Conservation (phyloP, 2,329 filamentous ascomycete species). For the Didymella pinodella region DNA sequence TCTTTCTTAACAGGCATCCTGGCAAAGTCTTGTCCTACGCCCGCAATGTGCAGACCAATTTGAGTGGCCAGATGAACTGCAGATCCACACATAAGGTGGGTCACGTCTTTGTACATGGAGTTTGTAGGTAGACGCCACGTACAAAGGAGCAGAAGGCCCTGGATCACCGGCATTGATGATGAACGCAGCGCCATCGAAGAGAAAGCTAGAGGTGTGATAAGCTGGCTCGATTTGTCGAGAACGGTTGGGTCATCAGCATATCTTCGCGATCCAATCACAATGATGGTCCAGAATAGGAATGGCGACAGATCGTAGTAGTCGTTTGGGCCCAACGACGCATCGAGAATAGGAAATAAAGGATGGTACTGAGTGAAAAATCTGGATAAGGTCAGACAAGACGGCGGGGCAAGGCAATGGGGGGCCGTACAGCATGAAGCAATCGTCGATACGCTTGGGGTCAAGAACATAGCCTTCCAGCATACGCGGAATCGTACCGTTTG, state of each 20-base stretch:
- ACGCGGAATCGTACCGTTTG: conserved; percentile 34
- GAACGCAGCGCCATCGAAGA: conserved; percentile 49
- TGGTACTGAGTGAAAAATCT: conserved; percentile 50
- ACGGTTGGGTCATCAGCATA: conserved; percentile 50
- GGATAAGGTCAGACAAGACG: conserved; percentile 23
- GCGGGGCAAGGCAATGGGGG: not conserved
- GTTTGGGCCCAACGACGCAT: conserved; percentile 40
- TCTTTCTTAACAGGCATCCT: conserved; percentile 49
- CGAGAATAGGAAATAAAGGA: conserved; percentile 46
- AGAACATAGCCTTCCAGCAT: conserved; percentile 44
- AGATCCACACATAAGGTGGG: conserved; percentile 52
- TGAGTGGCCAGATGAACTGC: conserved; percentile 53
- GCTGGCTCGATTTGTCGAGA: conserved; percentile 42
- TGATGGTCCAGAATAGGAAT: conserved; percentile 53
- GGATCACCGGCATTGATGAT: conserved; percentile 51
- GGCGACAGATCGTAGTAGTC: conserved; percentile 46
- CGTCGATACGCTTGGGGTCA: conserved; percentile 45
- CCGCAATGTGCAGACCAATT: conserved; percentile 52
- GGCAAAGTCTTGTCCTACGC: conserved; percentile 53
- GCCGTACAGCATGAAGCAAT: conserved; percentile 46
- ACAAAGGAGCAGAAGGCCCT: conserved; percentile 51
- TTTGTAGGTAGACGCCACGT: conserved; percentile 54
- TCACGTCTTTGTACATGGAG: conserved; percentile 53
- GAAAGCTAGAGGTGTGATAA: conserved; percentile 50
- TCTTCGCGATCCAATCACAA: conserved; percentile 51